phyloP scores from a whole-genome alignment of 179 eudicot species.

The Silene vulgaris region DNA sequence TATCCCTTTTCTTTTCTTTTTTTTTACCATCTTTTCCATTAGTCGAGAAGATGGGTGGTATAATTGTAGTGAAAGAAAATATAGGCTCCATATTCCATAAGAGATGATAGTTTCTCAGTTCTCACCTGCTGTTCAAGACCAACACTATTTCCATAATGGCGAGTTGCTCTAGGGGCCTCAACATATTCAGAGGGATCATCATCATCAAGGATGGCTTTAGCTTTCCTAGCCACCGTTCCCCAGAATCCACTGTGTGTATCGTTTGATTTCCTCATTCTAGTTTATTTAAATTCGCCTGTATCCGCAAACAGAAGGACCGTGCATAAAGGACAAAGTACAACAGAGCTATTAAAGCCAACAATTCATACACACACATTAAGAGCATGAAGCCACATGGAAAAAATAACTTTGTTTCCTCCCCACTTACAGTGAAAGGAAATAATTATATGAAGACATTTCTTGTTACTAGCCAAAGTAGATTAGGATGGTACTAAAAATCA shows the following conservation, averaged over 20 bases:
- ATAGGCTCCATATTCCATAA: slow-evolving; percentile 1
- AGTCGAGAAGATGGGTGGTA: neutral
- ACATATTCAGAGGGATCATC: slow-evolving; percentile 40
- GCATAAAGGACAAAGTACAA: neutral
- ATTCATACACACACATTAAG: neutral
- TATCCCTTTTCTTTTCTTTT: neutral
- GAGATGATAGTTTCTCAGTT: slow-evolving; percentile 29
- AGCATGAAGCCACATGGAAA: neutral
- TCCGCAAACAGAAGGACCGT: neutral
- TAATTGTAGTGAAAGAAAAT: neutral
- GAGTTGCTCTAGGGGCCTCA: slow-evolving; percentile 36
- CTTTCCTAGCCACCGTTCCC: slow-evolving; percentile 75
- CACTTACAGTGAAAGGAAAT: neutral
- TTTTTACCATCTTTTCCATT: neutral
- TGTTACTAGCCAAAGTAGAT: neutral
- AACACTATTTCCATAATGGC: slow-evolving; percentile 31
- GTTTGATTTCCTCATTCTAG: slow-evolving; percentile 37
- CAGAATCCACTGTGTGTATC: slow-evolving; percentile 65
- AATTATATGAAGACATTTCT: neutral
- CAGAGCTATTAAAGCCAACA: neutral
- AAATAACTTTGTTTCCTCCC: neutral
- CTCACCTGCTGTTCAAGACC: slow-evolving; percentile 49
- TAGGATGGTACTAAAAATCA: neutral
- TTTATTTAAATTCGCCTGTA: slow-evolving; percentile 25
- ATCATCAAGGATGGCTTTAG: slow-evolving; percentile 70